Evolutionary conservation across 495 filamentous ascomycete genomes (phyloP).

Genomic region (Penicillium taxi): DNA sequence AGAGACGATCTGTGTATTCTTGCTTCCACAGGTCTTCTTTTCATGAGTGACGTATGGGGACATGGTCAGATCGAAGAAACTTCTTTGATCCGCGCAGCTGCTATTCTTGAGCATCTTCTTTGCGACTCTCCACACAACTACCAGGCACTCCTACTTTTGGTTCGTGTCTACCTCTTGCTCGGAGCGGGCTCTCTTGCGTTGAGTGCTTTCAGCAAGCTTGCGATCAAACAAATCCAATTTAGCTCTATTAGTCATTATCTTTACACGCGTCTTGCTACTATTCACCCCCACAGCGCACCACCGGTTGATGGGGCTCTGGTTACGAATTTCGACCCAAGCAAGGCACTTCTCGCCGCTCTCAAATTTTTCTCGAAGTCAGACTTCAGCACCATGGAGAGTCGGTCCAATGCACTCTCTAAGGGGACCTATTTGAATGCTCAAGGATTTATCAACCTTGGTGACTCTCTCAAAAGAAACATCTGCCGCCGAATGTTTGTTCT

Average conservation of each 20-base stretch:
- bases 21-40: slow-evolving; percentile 48
- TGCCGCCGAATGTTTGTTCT: slow-evolving; percentile 37
- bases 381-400: slow-evolving; percentile 24
- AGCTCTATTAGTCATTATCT: slow-evolving; percentile 52
- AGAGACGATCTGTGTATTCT: slow-evolving; percentile 51
- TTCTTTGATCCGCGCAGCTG: slow-evolving; percentile 43
- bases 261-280: slow-evolving; percentile 49
- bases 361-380: slow-evolving; percentile 34
- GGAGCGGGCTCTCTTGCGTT: slow-evolving; percentile 49
- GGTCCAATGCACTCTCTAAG: slow-evolving; percentile 28
- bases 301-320: slow-evolving; percentile 34
- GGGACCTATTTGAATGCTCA: slow-evolving; percentile 35
- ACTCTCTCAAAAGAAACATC: slow-evolving; percentile 30
- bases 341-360: slow-evolving; percentile 33
- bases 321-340: slow-evolving; percentile 38
- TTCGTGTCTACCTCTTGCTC: slow-evolving; percentile 46
- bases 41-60: slow-evolving; percentile 8
- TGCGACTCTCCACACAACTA: slow-evolving; percentile 50
- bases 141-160: slow-evolving; percentile 46
- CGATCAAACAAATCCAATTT: slow-evolving; percentile 54
- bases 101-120: slow-evolving; percentile 43
- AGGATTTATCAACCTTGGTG: slow-evolving; percentile 35
- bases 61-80: slow-evolving; percentile 21
- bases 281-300: slow-evolving; percentile 43
- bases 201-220: slow-evolving; percentile 45